These are phyloP conservation scores for Globisporangium parvum DNA, from an alignment of 352 stramenopile genomes.

Conservation along the genomic window DNA sequence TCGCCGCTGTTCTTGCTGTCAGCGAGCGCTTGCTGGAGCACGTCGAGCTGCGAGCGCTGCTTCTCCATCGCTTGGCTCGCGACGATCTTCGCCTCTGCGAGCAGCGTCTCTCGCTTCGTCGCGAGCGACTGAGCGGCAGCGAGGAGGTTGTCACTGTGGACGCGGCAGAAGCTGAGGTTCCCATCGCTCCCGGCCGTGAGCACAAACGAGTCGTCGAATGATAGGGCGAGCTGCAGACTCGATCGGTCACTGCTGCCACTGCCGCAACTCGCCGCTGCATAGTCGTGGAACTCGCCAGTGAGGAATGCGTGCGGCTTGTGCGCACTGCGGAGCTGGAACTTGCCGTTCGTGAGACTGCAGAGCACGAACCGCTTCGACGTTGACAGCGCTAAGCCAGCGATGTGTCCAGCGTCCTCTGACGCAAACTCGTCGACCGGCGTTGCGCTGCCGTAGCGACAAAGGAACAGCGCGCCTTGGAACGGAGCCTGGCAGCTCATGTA, in stretches of 20 bases:
- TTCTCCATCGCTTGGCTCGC: conserved; percentile 52
- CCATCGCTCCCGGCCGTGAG: conserved; percentile 68
- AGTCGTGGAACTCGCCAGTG: conserved; percentile 77
- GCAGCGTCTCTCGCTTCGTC: conserved; percentile 28
- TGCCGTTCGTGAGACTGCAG: conserved; percentile 70
- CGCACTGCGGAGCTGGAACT: conserved; percentile 64
- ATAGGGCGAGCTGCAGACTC: conserved; percentile 39
- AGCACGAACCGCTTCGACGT: conserved; percentile 63
- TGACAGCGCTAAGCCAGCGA: conserved; percentile 39
- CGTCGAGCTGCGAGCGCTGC: conserved; percentile 38
- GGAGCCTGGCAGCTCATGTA: conserved; percentile 42
- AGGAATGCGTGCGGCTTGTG: conserved; percentile 56
- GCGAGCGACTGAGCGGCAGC: conserved; percentile 29
- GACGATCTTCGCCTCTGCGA: conserved; percentile 39
- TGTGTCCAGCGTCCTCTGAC: conserved; percentile 25
- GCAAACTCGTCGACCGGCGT: conserved; percentile 36
- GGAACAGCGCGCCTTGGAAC: conserved; percentile 27
- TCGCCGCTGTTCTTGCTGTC: conserved; percentile 43
- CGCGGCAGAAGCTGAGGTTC: conserved; percentile 59
- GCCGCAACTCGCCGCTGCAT: conserved; percentile 5
- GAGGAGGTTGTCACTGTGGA: conserved; percentile 54
- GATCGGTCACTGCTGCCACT: conserved; percentile 8
- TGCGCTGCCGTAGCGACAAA: conserved; percentile 24
- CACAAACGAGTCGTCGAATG: conserved; percentile 82
- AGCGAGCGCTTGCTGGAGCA: conserved; percentile 38